phyloP scores from a whole-genome alignment of 164 flowering plant genomes.

The Hamamelis virginiana region DNA sequence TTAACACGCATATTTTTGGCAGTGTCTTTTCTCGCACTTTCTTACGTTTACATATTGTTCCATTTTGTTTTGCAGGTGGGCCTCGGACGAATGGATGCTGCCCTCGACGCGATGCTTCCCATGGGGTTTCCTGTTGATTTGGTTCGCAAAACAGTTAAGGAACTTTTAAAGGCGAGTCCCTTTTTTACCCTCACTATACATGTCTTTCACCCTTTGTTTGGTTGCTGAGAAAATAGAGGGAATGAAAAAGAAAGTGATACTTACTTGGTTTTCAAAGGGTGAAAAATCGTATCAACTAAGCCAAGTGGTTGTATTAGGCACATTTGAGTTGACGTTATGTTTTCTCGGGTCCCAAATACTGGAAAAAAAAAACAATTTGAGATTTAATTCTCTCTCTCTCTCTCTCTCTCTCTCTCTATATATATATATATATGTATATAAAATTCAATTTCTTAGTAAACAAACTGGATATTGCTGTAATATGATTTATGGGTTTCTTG shows the following conservation, averaged over 20 bases:
- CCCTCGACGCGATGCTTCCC: conserved; percentile 30
- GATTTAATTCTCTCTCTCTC: too few relatives aligned
- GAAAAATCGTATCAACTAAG: too few relatives aligned
- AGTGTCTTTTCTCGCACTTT: background rate
- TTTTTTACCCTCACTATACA: too few relatives aligned
- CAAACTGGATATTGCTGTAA: background rate
- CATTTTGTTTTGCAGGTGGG: conserved; percentile 21
- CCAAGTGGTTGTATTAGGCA: background rate
- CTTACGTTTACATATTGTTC: background rate
- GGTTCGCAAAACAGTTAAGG: conserved; percentile 22
- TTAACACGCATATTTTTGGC: background rate
- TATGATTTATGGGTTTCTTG: conserved; percentile 1
- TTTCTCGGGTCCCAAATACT: background rate
- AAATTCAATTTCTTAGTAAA: background rate
- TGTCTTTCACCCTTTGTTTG: background rate
- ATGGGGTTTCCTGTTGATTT: conserved; percentile 27
- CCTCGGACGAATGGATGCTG: conserved; percentile 36
- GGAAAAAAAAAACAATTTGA: too few relatives aligned
- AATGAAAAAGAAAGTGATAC: background rate
- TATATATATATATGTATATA: too few relatives aligned
- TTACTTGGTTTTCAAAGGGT: too few relatives aligned
- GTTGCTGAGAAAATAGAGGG: background rate
- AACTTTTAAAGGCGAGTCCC: conserved; percentile 30
- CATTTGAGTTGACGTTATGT: background rate
- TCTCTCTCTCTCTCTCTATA: too few relatives aligned